Base-by-base conservation (phyloP, 257 asterid species). In the Capsicum baccatum region DNA sequence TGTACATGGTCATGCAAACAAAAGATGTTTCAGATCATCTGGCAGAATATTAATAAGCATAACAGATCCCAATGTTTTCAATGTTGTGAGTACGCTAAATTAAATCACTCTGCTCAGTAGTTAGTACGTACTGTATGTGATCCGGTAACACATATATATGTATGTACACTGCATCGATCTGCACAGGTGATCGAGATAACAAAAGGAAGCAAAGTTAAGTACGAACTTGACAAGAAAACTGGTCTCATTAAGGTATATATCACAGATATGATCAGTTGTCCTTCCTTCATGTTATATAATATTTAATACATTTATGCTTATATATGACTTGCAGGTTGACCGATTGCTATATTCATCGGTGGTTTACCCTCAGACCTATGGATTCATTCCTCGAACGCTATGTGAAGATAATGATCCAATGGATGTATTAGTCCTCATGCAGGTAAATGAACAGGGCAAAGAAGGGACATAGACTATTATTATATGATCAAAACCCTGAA, bases 161-260 rank as follows among this genome's bases (percentile, higher is more conserved):
- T 10, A n/a, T 10, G 21, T 8, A 73, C 56, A 71, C n/a, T 73
- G 3, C 17, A 47, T n/a, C 78, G 35, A 66, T 68, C 12, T 10
- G 48, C 42, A 50, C 85, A 92, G 95, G 93, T 92, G 69, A 88
- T 88, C 86, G 93, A 92, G 92, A 92, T 91, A 62, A 76, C 91
- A n/a, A 92, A 89, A 84, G 95, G 93, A 73, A 89, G 93, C 82
- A 90, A 92, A 79, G 93, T 90, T 83, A 92, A 92, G 85, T 90
- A 91, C 33, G 94, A 89, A 71, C 90, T 89, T 57, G 94, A 91
- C 89, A 91, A 90, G 9, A 92, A 85, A 69, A 19, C 79, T 79
- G 60, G 66, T 84, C 63, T 73, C 62, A 57, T 70, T 48, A 64
- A 64, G 71, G 71, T 64, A 26, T 26, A 26, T 26, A 69, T 69